Evolutionary conservation across 176 grass and related monocot genomes (phyloP), one percentile per base, ranked within the genome.

Genomic region (Canna indica): DNA sequence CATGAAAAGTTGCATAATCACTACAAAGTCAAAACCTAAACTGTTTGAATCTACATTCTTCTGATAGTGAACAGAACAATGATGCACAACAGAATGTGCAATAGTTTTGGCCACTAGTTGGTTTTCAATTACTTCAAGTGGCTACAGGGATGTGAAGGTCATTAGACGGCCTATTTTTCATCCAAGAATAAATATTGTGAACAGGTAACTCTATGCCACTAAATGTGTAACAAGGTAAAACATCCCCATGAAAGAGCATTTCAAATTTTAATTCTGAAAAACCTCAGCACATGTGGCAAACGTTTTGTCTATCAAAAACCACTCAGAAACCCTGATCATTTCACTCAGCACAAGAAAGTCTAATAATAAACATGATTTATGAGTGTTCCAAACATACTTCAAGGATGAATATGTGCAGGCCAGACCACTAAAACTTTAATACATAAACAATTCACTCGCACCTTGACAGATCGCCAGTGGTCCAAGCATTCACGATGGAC

Each of bases 401-500:
- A 38, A 22, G 20, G 4, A 34, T 63, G 28, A 16, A 33, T 33
- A 17, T 16, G 15, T 63, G 2, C 14, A 63, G 29, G 8, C 32
- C 10, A 34, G 59, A 3, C 59, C 9, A 3, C 59, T 59, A 69
- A 6, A 48, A 24, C 4, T 3, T 0, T 31, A 69, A 27, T 26
- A 16, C 4, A 12, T n/a, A 68, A 22, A 46, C 65, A 67, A 36
- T 68, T 54, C 28, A 17, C 26, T 18, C 29, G 32, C 39, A 92
- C 93, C 86, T 88, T 92, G 5, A 97, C 86, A 31, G 93, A 80
- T 68, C 93, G 88, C 93, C 93, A 97, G 84, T 97, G 88, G 61
- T 97, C 93, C 30, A 97, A 86, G 84, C 93, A 97, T 79, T 97
- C 86, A 67, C 93, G 86, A 77, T 97, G 93, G n/a, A 97, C 93